A percentile compares a stretch with the other conserved stretches of the same genome.
phyloP scores from a whole-genome alignment of 495 filamentous ascomycete genomes.

The Glutinoglossum americanum region DNA sequence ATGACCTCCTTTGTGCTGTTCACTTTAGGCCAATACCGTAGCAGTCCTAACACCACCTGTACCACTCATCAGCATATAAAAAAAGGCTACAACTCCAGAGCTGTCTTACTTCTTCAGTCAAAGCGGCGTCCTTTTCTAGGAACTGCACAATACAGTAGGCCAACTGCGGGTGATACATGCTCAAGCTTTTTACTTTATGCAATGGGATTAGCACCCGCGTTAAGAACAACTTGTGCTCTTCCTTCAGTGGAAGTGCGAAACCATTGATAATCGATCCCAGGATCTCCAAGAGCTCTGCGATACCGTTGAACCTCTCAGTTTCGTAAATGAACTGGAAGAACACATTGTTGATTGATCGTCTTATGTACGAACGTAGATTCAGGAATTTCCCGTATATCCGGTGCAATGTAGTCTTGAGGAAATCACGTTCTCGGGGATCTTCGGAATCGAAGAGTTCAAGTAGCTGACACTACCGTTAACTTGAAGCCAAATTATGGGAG shows the following conservation, averaged over 20 bases:
- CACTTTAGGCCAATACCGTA: slow-evolving; percentile 97
- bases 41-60: slow-evolving; percentile 78
- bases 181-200: slow-evolving; percentile 95
- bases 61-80: not conserved
- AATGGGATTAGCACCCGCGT: slow-evolving; percentile 81
- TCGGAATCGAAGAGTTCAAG: slow-evolving; percentile 98
- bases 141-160: slow-evolving; percentile 99
- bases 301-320: slow-evolving; percentile 95
- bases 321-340: slow-evolving; percentile 99
- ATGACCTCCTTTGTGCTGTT: slow-evolving; percentile 99
- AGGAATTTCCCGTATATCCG: slow-evolving; percentile 98
- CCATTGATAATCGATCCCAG: slow-evolving; percentile 98
- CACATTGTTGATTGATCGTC: slow-evolving; percentile 97
- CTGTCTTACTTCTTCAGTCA: slow-evolving; percentile 73
- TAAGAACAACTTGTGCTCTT: slow-evolving; percentile 96
- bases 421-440: slow-evolving; percentile 91
- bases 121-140: slow-evolving; percentile 87
- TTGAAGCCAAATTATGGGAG: not conserved
- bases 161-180: slow-evolving; percentile 98
- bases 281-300: slow-evolving; percentile 91
- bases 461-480: slow-evolving; percentile 25
- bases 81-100: not conserved
- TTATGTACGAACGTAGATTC: slow-evolving; percentile 89
- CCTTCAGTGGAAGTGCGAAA: slow-evolving; percentile 90
- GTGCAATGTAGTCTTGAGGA: slow-evolving; percentile 93